Evolutionary conservation across 345 rosid genomes (phyloP).

Genomic region (Hibiscus syriacus): DNA sequence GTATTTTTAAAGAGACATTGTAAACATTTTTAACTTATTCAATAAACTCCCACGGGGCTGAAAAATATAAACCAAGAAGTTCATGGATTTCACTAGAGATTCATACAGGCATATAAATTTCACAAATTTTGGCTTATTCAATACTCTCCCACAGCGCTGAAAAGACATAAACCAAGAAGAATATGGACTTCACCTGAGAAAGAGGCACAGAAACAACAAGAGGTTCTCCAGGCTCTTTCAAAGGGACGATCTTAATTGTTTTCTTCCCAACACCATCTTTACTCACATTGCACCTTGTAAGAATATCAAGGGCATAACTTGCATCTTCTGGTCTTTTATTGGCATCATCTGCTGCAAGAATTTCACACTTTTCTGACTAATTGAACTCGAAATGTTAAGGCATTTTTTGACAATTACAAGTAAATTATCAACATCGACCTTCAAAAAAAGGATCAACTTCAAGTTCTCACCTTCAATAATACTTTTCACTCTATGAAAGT

Average conservation of each 20-base stretch:
- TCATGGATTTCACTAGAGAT: slow-evolving; percentile 43
- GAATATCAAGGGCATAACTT: slow-evolving; percentile 62
- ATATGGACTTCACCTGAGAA: slow-evolving; percentile 45
- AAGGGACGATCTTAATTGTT: slow-evolving; percentile 46
- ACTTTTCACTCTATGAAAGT: slow-evolving; percentile 61
- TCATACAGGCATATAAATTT: too few relatives aligned
- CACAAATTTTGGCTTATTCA: too few relatives aligned
- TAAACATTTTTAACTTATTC: too few relatives aligned
- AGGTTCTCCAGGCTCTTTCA: slow-evolving; percentile 76
- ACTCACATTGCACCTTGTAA: slow-evolving; percentile 77
- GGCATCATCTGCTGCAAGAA: slow-evolving; percentile 56
- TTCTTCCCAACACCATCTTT: slow-evolving; percentile 59
- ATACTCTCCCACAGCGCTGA: too few relatives aligned
- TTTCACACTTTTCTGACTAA: background rate
- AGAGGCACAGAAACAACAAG: slow-evolving; percentile 68
- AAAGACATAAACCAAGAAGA: slow-evolving; percentile 1
- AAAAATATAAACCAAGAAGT: background rate
- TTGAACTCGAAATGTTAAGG: slow-evolving; percentile 7
- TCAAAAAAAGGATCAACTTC: background rate
- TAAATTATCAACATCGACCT: background rate
- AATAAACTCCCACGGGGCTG: background rate
- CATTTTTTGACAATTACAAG: slow-evolving; percentile 9
- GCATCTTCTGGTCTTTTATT: slow-evolving; percentile 68
- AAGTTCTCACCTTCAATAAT: slow-evolving; percentile 52
- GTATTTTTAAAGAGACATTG: too few relatives aligned